Evolutionary conservation across 1,139 yeast species (phyloP).

Genomic region (Groenewaldozyma auringiensis): DNA sequence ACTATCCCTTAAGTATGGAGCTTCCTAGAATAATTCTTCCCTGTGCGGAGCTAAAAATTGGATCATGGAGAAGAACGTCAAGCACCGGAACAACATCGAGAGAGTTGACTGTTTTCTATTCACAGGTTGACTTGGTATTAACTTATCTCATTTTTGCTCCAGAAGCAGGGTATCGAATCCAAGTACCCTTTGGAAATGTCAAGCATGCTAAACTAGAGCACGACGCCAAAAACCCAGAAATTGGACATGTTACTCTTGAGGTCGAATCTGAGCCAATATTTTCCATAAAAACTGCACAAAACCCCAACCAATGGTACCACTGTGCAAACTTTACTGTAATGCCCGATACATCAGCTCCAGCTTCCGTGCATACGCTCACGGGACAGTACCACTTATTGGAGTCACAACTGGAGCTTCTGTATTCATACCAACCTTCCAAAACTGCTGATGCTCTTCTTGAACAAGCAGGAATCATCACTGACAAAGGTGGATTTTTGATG

Average conservation of each 20-base stretch:
- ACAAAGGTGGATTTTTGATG: neutral
- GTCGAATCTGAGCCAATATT: constrained; percentile 21
- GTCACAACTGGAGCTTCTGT: constrained; percentile 16
- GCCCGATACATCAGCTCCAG: constrained; percentile 22
- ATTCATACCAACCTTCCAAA: constrained; percentile 20
- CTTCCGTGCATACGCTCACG: constrained; percentile 20
- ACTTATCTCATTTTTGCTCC: constrained; percentile 24
- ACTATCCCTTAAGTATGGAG: neutral
- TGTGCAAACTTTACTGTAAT: constrained; percentile 28
- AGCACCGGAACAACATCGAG: constrained; percentile 10
- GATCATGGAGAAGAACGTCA: constrained; percentile 27
- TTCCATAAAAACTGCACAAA: constrained; percentile 17
- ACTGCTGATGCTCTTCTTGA: constrained; percentile 11
- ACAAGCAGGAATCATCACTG: neutral
- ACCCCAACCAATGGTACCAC: constrained; percentile 19
- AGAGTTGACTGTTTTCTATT: constrained; percentile 23
- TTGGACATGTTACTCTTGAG: constrained; percentile 20
- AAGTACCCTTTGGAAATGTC: constrained; percentile 20
- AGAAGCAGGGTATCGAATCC: constrained; percentile 23
- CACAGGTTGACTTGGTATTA: constrained; percentile 19
- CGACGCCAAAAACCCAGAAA: constrained; percentile 8
- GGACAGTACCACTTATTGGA: constrained; percentile 22
- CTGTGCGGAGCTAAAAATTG: constrained; percentile 25
- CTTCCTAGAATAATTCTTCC: constrained; percentile 16
- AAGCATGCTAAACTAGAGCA: constrained; percentile 15